Base-by-base conservation (phyloP, 192 early-diverging fungal genomes). In the Hyaloraphidium curvatum region DNA sequence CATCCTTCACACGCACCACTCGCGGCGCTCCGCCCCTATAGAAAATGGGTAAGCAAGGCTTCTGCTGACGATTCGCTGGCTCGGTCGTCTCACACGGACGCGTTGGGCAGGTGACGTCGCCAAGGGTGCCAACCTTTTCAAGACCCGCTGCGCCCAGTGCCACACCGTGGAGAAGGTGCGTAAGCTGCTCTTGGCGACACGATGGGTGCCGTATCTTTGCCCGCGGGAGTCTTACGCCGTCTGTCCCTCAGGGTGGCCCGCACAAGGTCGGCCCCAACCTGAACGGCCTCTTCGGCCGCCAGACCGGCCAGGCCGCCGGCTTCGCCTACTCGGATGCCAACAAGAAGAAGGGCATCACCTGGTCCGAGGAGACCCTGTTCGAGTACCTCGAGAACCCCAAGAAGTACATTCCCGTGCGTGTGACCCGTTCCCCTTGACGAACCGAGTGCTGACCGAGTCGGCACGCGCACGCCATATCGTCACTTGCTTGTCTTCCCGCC, bases 111-210 rank as follows among this genome's bases (percentile, higher is more conserved):
- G 33, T 37, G 33, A 37, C 33, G 33, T n/a, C 33, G 33, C 33
- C n/a, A 37, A 37, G 9, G 33, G 33, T 37, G 33, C 33, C 33
- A 79, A 77, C 64, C 72, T 78, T 62, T 97, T 97, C 83, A 97
- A 97, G 80, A 97, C 92, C 61, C 87, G 92, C 56, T 97, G 92
- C 59, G 90, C 92, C 54, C 89, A 90, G 67, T 97, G 92, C 78
- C 90, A 97, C 79, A 89, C 89, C 58, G 80, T 91, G 27, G 90
- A 97, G 56, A 50, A 39, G 29, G 68, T 68, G 40, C 17, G 41
- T 39, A 13, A 25, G 5, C 2, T 22, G 31, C 21, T 26, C 25
- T 5, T 13, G 19, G 23, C 13, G 25, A 30, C 27, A 22, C 37
- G 4, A 37, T 37, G 14, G 63, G 48, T 35, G 68, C 33, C n/a